Evolutionary conservation across 2,329 filamentous ascomycete species (phyloP).

Genomic region (Colletotrichum gigasporum): DNA sequence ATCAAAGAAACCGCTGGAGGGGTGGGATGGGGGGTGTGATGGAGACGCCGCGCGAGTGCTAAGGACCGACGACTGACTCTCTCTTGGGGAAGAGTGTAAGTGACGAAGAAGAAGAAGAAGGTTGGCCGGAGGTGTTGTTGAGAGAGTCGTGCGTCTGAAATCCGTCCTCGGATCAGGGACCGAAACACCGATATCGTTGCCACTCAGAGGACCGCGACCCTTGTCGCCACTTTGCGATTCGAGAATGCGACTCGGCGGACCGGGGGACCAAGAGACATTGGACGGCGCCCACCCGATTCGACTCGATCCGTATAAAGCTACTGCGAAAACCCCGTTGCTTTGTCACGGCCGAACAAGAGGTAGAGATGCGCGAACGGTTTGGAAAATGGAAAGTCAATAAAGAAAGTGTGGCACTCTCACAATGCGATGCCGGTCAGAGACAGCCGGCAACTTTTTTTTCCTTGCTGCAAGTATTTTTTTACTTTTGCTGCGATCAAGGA

Average conservation of each 20-base stretch:
- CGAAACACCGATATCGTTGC: conserved; percentile 28
- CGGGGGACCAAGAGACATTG: too few species aligned
- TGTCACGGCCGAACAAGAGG: too few species aligned
- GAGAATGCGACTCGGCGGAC: conserved; percentile 16
- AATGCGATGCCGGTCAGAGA: too few species aligned
- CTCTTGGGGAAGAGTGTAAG: background rate
- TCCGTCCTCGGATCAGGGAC: conserved; percentile 23
- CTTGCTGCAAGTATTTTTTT: background rate
- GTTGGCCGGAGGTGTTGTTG: background rate
- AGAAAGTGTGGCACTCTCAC: too few species aligned
- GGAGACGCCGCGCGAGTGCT: background rate
- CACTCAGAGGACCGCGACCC: conserved; percentile 16
- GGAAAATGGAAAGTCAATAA: too few species aligned
- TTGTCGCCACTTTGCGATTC: conserved; percentile 25
- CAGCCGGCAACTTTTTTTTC: too few species aligned
- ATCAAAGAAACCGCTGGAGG: background rate
- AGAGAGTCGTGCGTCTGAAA: conserved; percentile 13
- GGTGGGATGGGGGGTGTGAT: background rate
- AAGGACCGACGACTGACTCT: background rate
- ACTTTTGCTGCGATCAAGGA: too few species aligned
- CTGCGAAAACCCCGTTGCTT: too few species aligned
- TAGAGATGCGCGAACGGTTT: too few species aligned
- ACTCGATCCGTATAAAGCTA: too few species aligned
- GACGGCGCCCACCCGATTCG: too few species aligned
- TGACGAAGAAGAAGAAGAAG: background rate